These are phyloP conservation scores for Puccinia novopanici DNA, from an alignment of 1,284 basidiomycete genomes.

Conservation along the genomic window DNA sequence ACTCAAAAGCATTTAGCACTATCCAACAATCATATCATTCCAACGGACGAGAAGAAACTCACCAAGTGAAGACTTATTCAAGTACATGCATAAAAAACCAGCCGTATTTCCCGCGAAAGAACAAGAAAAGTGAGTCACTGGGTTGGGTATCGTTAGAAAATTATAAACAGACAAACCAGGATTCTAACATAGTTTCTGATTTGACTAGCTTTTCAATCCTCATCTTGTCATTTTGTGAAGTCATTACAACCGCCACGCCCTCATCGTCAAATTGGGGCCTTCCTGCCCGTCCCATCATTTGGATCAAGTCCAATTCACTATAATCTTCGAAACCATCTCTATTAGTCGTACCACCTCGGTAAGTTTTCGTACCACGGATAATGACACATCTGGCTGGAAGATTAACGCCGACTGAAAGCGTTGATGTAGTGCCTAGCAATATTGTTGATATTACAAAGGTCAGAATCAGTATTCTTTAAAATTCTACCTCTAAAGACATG, in stretches of 20 bases:
- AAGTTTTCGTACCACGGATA: slow-evolving; percentile 50
- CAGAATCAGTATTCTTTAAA: background rate
- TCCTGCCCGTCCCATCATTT: slow-evolving; percentile 53
- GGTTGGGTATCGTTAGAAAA: background rate
- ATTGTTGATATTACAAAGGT: too few relatives aligned
- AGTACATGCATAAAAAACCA: background rate
- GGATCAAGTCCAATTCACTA: slow-evolving; percentile 52
- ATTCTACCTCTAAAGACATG: background rate
- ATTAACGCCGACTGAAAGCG: slow-evolving; percentile 52
- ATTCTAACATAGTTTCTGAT: slow-evolving; percentile 46
- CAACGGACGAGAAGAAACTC: background rate
- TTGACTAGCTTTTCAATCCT: slow-evolving; percentile 47
- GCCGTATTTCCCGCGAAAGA: background rate
- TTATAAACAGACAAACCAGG: slow-evolving; percentile 39
- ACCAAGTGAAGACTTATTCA: slow-evolving; percentile 44
- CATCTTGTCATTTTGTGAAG: slow-evolving; percentile 48
- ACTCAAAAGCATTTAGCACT: background rate
- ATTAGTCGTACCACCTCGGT: slow-evolving; percentile 25
- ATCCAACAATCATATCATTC: background rate
- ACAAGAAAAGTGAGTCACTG: background rate
- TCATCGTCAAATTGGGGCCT: slow-evolving; percentile 51
- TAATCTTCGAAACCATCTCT: slow-evolving; percentile 50
- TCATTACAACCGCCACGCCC: slow-evolving; percentile 50
- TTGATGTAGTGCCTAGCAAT: too few relatives aligned
- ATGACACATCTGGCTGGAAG: slow-evolving; percentile 51